Base-by-base conservation (phyloP, 129 eudicot species). In the Solidago caesia region DNA sequence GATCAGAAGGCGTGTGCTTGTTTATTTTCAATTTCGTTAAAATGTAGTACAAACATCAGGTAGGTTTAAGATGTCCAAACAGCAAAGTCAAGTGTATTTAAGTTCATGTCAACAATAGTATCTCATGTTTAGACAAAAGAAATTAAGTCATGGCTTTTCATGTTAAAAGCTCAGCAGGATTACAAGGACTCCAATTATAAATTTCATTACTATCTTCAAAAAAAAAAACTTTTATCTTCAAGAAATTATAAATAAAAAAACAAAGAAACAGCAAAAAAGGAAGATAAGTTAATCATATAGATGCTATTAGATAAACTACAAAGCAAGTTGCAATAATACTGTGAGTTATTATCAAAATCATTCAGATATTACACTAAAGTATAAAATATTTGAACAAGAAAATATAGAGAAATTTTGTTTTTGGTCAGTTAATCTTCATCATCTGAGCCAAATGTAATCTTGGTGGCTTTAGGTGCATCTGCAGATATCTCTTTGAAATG, bases 391-490 rank as follows among this genome's bases (percentile, higher is more conserved):
- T 41, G 43, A 42, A 9, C 16, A 7, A 43, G 11, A 71, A 57
- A 48, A 68, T 11, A 47, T 33, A 2, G 41, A 39, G 49, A 56
- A 64, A 70, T 70, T 8, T 2, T 49, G 56, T 16, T 51, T 66
- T 59, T 63, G 53, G 68, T 60, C 56, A 75, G 27, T 85, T 86
- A 88, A 72, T 87, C 90, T 78, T 92, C 97, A 56, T 92, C 89
- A 49, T 86, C 95, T 46, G 92, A 88, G 53, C 74, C 64, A 61
- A 94, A 94, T 61, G 74, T 90, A 51, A 94, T 90, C 85, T 94
- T 94, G 46, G 92, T 86, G 64, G 96, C 90, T 78, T 94, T 94
- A 4, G 99, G 97, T 69, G 99, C 99, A 91, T 95, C 90, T 12
- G 92, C 96, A 61, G 90, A 87, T 61, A 95, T 91, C 81, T 91